A percentile compares a stretch with the other conserved stretches of the same genome.
These are phyloP conservation scores for Coniochaeta sp. DNA, from an alignment of 2,329 filamentous ascomycete genomes.

Conservation along the genomic window DNA sequence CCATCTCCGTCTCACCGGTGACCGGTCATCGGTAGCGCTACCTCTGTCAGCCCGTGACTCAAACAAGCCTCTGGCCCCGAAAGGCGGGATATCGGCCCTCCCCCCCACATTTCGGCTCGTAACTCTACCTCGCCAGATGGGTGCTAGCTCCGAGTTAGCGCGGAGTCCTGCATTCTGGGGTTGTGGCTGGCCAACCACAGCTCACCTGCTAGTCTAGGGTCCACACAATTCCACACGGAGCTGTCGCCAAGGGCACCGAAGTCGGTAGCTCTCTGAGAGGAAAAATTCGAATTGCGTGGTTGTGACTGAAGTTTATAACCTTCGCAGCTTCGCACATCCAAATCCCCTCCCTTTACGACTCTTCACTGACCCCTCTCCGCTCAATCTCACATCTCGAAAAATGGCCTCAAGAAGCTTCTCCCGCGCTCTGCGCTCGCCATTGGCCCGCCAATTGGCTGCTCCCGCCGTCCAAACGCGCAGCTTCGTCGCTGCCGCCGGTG, in stretches of 20 bases:
- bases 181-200: not conserved
- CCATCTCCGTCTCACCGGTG: not conserved
- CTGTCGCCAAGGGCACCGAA: conserved; percentile 1
- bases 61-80: not conserved
- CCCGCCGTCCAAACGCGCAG: conserved; percentile 56
- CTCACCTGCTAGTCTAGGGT: too few species aligned
- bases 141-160: not conserved
- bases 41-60: not conserved
- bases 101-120: not conserved
- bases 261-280: not conserved
- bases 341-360: conserved; percentile 7
- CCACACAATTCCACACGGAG: too few species aligned
- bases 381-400: conserved; percentile 33
- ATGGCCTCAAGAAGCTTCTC: conserved; percentile 76
- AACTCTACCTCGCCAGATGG: conserved; percentile 1
- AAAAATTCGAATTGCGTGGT: not conserved
- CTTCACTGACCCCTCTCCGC: conserved; percentile 22
- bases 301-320: conserved; percentile 5
- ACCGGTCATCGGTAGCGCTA: not conserved
- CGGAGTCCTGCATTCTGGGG: not conserved
- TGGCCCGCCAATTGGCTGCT: conserved; percentile 57
- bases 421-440: conserved; percentile 56
- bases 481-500: conserved; percentile 52
- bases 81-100: not conserved
- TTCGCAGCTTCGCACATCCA: not conserved